phyloP scores from a whole-genome alignment of 2,329 filamentous ascomycete species.

The Neofusicoccum laricinum region DNA sequence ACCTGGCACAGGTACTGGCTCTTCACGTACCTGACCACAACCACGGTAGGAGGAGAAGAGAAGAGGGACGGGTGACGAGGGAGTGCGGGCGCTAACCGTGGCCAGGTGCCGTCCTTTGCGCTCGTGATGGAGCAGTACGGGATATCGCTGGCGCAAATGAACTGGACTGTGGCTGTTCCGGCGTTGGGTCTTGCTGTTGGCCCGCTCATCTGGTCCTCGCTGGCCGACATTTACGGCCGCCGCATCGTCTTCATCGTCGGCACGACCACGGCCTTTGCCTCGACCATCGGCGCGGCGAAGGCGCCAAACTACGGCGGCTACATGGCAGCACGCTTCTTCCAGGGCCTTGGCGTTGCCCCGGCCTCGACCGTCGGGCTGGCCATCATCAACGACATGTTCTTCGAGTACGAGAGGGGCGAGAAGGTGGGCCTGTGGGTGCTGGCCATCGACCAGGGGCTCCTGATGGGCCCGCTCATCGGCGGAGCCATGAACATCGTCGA shows the following conservation, averaged over 20 bases:
- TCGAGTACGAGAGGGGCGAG: conserved; percentile 54
- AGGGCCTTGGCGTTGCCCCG: conserved; percentile 55
- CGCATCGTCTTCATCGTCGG: conserved; percentile 49
- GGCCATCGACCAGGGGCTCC: conserved; percentile 52
- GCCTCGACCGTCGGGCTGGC: conserved; percentile 55
- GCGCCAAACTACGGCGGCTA: conserved; percentile 47
- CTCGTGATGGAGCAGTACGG: conserved; percentile 48
- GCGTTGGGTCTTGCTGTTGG: conserved; percentile 30
- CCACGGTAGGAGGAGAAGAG: conserved; percentile 25
- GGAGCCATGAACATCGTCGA: conserved; percentile 51
- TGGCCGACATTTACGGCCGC: conserved; percentile 33
- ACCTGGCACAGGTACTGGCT: conserved; percentile 49
- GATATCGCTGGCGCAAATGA: conserved; percentile 42
- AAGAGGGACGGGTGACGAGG: too few species aligned
- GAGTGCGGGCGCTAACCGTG: background rate
- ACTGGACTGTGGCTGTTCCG: conserved; percentile 54
- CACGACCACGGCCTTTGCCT: conserved; percentile 41
- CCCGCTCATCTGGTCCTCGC: conserved; percentile 30
- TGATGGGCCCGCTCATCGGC: conserved; percentile 51
- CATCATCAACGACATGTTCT: conserved; percentile 55
- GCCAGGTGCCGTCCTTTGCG: conserved; percentile 51
- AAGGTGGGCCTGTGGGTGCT: conserved; percentile 58
- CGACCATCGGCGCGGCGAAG: conserved; percentile 43
- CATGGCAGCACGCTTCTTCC: conserved; percentile 59
- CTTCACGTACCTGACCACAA: conserved; percentile 59